Conservation (phyloP, 257 asterid species). For the Nicotiana knightiana region DNA sequence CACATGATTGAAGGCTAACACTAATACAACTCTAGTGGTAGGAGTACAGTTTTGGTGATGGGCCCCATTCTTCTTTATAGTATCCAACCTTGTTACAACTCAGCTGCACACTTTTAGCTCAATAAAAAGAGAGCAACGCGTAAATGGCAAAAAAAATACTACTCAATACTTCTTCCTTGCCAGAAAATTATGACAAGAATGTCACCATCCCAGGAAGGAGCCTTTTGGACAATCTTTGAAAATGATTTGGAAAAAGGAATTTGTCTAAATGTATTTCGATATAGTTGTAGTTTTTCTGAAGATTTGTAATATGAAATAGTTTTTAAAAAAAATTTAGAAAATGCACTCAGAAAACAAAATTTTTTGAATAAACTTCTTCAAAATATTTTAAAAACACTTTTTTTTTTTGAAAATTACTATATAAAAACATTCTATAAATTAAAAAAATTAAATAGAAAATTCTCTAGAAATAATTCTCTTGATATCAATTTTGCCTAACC, state of each 20-base stretch:
- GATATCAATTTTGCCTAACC: too few relatives aligned
- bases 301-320: too few relatives aligned
- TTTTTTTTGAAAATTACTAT: too few relatives aligned
- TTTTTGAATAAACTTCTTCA: too few relatives aligned
- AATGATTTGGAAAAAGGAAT: neutral
- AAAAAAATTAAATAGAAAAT: neutral
- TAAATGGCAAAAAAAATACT: neutral
- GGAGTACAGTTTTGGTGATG: neutral
- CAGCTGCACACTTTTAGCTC: neutral
- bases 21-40: neutral
- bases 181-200: neutral
- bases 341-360: too few relatives aligned
- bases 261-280: neutral
- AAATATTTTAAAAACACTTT: too few relatives aligned
- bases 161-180: neutral
- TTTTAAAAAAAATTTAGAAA: too few relatives aligned
- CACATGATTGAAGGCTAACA: slow-evolving; percentile 4
- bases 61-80: neutral
- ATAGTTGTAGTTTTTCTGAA: neutral
- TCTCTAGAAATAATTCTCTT: neutral
- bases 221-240: neutral
- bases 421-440: too few relatives aligned
- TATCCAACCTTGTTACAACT: slow-evolving; percentile 3
- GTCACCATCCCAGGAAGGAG: neutral
- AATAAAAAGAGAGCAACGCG: neutral